Base-by-base conservation (phyloP, 306 rosid species). In the Prunus mongolica region DNA sequence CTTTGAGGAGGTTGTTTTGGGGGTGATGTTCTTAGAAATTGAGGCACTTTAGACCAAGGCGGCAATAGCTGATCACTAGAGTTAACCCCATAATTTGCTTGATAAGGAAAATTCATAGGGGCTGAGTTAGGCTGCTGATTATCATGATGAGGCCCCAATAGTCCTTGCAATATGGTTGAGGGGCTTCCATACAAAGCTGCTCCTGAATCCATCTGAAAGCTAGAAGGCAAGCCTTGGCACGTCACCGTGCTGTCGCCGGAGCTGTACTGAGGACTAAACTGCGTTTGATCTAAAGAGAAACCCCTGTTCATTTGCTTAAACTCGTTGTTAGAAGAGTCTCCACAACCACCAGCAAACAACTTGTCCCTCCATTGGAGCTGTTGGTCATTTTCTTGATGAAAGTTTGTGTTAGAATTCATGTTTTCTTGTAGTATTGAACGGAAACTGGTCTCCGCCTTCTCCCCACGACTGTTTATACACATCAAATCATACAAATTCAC, bases 331-430 rank as follows among this genome's bases (percentile, higher is more conserved):
- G 92, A 65, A 6, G 92, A 73, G 8, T 87, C 97, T 1, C 87
- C 69, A 41, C 67, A 55, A 45, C 66, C 60, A 18, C 54, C 76
- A 13, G 84, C 51, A 56, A 88, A 86, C 61, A 84, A 44, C 81
- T 86, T 88, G 44, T 93, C 93, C 62, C 89, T 89, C 98, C 98
- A 93, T 60, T 85, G 94, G 71, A 81, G 82, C 71, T 87, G 94
- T 61, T 76, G 71, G 47, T 79, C 92, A 67, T 76, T 78, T 82
- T 91, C 96, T 81, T 88, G 91, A 75, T 85, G 85, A 76, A 85
- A 92, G 81, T 78, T 90, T 0, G 83, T 51, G 71, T 81, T 82
- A 41, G 87, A 67, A 74, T 83, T 83, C 88, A 90, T 80, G 78
- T 90, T 89, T 38, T 91, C 98, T 84, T 93, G 86, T 34, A 91